Conservation (phyloP, 192 early-diverging fungal genomes). For the Rhizophagus sp. region DNA sequence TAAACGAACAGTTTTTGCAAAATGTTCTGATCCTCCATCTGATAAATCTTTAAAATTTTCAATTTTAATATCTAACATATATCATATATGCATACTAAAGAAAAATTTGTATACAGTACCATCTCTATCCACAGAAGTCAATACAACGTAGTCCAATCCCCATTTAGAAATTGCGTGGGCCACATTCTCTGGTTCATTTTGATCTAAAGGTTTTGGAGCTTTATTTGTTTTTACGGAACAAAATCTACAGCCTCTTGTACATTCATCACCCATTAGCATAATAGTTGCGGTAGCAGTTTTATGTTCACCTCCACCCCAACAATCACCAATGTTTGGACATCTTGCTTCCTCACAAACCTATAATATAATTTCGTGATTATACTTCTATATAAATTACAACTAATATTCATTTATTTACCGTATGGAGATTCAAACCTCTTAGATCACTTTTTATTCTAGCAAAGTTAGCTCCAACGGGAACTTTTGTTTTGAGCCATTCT, state of each 20-base stretch:
- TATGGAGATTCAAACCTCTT: conserved; percentile 92
- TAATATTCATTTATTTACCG: conserved; percentile 34
- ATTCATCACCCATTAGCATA: conserved; percentile 99
- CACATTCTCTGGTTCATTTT: conserved; percentile 89
- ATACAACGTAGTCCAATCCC: conserved; percentile 95
- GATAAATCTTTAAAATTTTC: conserved; percentile 62
- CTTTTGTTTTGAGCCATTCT: conserved; percentile 93
- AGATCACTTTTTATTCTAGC: conserved; percentile 86
- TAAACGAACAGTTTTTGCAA: conserved; percentile 86
- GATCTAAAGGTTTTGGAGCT: conserved; percentile 80
- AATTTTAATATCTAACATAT: not conserved
- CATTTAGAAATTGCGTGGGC: conserved; percentile 90
- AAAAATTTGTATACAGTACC: conserved; percentile 42
- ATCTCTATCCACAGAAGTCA: conserved; percentile 98
- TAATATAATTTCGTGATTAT: not conserved
- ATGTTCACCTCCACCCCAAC: conserved; percentile 97
- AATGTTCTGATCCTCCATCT: conserved; percentile 92
- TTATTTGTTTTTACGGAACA: conserved; percentile 97
- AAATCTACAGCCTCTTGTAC: conserved; percentile 97
- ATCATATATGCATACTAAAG: not conserved
- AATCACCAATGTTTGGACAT: conserved; percentile 98
- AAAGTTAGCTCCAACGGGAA: conserved; percentile 79
- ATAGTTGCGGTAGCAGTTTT: conserved; percentile 97
- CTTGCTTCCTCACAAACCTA: conserved; percentile 93
- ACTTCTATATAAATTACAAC: not conserved